Conservation (phyloP, 2,329 filamentous ascomycete species). For the Penicillium vulpinum region DNA sequence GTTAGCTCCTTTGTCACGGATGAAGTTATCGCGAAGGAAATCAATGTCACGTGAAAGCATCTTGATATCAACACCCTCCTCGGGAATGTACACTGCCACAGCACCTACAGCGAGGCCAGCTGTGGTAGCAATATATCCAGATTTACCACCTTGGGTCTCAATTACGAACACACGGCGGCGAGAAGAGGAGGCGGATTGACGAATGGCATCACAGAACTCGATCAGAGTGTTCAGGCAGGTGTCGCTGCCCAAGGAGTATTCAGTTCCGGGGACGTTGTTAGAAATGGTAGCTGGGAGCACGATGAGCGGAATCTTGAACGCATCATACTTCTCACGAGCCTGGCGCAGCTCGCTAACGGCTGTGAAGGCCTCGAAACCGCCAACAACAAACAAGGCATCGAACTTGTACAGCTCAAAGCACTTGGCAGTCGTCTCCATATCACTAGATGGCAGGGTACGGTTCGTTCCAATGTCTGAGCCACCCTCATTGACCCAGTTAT, state of each 20-base stretch:
- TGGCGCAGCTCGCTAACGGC: constrained; percentile 83
- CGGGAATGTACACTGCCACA: constrained; percentile 90
- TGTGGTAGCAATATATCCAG: constrained; percentile 88
- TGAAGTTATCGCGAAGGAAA: constrained; percentile 82
- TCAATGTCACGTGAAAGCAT: constrained; percentile 91
- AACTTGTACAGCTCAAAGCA: constrained; percentile 85
- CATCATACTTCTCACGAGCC: constrained; percentile 73
- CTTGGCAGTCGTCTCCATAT: constrained; percentile 77
- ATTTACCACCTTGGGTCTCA: constrained; percentile 93
- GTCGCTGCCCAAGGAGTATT: constrained; percentile 95
- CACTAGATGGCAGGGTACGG: constrained; percentile 84
- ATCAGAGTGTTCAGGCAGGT: constrained; percentile 95
- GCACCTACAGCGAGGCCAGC: constrained; percentile 91
- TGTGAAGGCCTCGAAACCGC: constrained; percentile 96
- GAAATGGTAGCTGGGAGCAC: constrained; percentile 95
- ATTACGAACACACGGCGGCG: constrained; percentile 95
- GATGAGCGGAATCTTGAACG: constrained; percentile 88
- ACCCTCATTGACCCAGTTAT: constrained; percentile 92
- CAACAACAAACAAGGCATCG: constrained; percentile 86
- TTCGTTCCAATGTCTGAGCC: constrained; percentile 98
- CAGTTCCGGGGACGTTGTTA: constrained; percentile 96
- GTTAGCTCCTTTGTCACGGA: constrained; percentile 79
- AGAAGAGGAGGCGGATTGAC: constrained; percentile 92
- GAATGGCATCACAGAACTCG: constrained; percentile 94
- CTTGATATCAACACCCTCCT: constrained; percentile 90